Evolutionary conservation across 495 filamentous ascomycete genomes (phyloP), one percentile per base, ranked within the genome.

Genomic region (Tuber indicum): DNA sequence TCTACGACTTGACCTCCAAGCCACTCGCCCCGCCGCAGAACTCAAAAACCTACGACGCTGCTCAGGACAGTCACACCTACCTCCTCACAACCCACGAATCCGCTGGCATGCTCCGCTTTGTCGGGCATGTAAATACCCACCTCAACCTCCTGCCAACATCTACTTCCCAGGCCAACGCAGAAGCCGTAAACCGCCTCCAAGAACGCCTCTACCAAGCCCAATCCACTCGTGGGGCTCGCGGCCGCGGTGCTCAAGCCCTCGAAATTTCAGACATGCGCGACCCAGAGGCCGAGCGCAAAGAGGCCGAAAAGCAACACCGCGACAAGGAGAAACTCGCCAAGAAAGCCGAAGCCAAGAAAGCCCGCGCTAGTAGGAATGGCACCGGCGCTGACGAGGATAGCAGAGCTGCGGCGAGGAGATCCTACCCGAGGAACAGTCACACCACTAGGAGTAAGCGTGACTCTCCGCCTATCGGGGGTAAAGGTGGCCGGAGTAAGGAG

Each of bases 11-110:
- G 69, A 83, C 88, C 73, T 87, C 87, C 26, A 91, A 91, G 83
- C 82, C 88, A 10, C 89, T 93, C 73, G 89, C 90, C n/a, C 91
- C 90, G 72, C 88, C 89, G 26, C 78, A 80, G 75, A 36, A 6
- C 85, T 39, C 73, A 17, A 86, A 85, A 69, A 77, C 86, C 16
- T 92, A 92, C 78, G 86, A 90, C 45, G 84, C 87, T 5, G 86
- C 86, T 73, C 86, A 91, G 49, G 91, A 93, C 81, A 88, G 91
- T 7, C 91, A 92, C 78, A 91, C 90, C 23, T 93, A 93, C 82
- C 87, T 93, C 39, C 87, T 87, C 46, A 88, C 90, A 45, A 89
- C 90, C 2, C 86, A 88, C 71, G 88, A 90, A 81, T 86, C 86
- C 12, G 87, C 89, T 16, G 85, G 84, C 26, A 85, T 91, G 36